Evolutionary conservation across 176 grass and related monocot genomes (phyloP), one percentile per base, ranked within the genome.

Genomic region (Bromus sterilis): DNA sequence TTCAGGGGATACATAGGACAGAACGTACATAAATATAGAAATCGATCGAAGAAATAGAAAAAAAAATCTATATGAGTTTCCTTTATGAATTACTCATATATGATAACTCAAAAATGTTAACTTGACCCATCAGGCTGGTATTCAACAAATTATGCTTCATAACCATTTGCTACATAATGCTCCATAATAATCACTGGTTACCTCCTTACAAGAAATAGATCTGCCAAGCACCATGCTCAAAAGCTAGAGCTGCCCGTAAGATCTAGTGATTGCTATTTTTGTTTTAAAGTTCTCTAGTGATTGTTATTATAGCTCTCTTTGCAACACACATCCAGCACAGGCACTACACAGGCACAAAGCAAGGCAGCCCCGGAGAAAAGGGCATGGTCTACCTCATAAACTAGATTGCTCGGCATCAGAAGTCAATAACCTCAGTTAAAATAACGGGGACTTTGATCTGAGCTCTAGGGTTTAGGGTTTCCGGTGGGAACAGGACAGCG

Each of bases 401-500:
- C 20, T 11, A 56, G 11, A 13, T 13, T 39, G 64, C 33, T 51
- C 6, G 46, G 46, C 46, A 51, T 51, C 7, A 20, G 20, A 51
- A 51, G 46, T 51, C 46, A 51, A 51, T 18, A 51, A 15, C 13
- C 31, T 18, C 6, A 49, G 2, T 5, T 58, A n/a, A n/a, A n/a
- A n/a, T n/a, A n/a, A n/a, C n/a, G n/a, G n/a, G n/a, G n/a, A n/a
- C n/a, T n/a, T n/a, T n/a, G 71, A 81, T 76, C 77, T 71, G 49
- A 63, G 59, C 7, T 5, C 78, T 72, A 84, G 85, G 85, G 71
- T 81, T 82, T 81, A 79, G 58, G 78, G 73, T 78, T 49, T 40
- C 72, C 34, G 6, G 49, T 34, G 35, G 74, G 46, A 29, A 8
- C 1, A 21, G 6, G 82, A 78, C 65, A 74, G 0, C 33, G 48